phyloP scores from a whole-genome alignment of 169 alveolate genomes.

The Babesia bigemina region DNA sequence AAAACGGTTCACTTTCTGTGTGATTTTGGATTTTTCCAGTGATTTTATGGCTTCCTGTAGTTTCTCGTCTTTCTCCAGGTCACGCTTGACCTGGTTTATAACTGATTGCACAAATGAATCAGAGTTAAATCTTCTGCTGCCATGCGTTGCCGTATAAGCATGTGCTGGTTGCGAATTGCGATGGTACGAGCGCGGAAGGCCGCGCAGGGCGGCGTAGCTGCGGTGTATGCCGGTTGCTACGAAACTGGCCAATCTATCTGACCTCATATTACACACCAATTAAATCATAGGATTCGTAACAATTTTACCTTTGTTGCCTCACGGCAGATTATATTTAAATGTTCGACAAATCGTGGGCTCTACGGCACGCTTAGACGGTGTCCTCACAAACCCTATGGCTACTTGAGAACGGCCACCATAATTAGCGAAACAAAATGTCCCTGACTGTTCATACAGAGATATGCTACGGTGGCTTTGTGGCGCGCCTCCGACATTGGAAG shows the following conservation, averaged over 20 bases:
- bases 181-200: background rate
- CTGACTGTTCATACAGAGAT: background rate
- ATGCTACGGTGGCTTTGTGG: too few species aligned
- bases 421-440: background rate
- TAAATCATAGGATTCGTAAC: background rate
- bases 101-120: conserved; percentile 76
- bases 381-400: background rate
- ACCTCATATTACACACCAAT: background rate
- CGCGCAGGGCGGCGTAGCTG: background rate
- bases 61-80: conserved; percentile 77
- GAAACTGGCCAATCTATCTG: background rate
- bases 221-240: background rate
- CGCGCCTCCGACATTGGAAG: background rate
- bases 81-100: conserved; percentile 78
- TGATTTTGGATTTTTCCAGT: conserved; percentile 69
- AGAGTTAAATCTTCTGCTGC: conserved; percentile 31
- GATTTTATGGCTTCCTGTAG: conserved; percentile 79
- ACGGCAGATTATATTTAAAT: too few species aligned
- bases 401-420: background rate
- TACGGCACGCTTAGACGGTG: background rate
- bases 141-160: background rate
- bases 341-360: background rate
- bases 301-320: background rate
- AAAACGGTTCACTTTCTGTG: conserved; percentile 63
- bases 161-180: conserved; percentile 20